A percentile compares a stretch with the other conserved stretches of the same genome.
Evolutionary conservation across 2,329 filamentous ascomycete genomes (phyloP).

Genomic region (Fusarium brachygibbosum): DNA sequence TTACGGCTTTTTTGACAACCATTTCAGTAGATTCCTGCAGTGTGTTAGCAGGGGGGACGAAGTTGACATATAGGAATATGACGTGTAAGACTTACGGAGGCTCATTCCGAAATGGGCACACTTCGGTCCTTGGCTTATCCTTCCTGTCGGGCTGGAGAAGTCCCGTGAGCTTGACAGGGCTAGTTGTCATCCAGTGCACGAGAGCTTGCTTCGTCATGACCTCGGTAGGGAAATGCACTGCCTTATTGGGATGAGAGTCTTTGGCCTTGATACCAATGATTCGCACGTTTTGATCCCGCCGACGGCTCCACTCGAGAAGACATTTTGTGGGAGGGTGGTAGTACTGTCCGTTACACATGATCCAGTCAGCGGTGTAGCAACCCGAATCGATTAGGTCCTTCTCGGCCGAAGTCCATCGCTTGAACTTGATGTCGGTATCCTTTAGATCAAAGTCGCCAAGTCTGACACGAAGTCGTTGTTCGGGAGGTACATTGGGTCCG

Average conservation of each 20-base stretch:
- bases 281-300: conserved; percentile 36
- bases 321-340: conserved; percentile 56
- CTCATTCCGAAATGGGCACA: conserved; percentile 46
- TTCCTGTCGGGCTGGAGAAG: conserved; percentile 45
- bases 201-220: conserved; percentile 28
- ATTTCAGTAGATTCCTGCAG: conserved; percentile 43
- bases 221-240: conserved; percentile 30
- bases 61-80: conserved; percentile 24
- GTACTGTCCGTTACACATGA: conserved; percentile 52
- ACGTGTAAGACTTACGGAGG: conserved; percentile 47
- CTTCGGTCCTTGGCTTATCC: conserved; percentile 43
- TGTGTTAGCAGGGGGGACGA: conserved; percentile 43
- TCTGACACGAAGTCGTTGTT: conserved; percentile 64
- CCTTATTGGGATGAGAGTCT: conserved; percentile 30
- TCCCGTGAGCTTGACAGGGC: conserved; percentile 41
- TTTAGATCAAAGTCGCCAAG: conserved; percentile 86
- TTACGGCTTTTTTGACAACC: conserved; percentile 30
- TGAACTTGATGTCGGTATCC: conserved; percentile 73
- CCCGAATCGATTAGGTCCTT: conserved; percentile 72
- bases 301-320: conserved; percentile 50
- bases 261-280: conserved; percentile 45
- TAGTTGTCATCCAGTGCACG: conserved; percentile 40
- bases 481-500: conserved; percentile 32
- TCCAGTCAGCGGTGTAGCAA: conserved; percentile 71
- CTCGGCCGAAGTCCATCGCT: conserved; percentile 77